These are phyloP conservation scores for Penicillium steckii DNA, from an alignment of 495 filamentous ascomycete species.

Conservation along the genomic window DNA sequence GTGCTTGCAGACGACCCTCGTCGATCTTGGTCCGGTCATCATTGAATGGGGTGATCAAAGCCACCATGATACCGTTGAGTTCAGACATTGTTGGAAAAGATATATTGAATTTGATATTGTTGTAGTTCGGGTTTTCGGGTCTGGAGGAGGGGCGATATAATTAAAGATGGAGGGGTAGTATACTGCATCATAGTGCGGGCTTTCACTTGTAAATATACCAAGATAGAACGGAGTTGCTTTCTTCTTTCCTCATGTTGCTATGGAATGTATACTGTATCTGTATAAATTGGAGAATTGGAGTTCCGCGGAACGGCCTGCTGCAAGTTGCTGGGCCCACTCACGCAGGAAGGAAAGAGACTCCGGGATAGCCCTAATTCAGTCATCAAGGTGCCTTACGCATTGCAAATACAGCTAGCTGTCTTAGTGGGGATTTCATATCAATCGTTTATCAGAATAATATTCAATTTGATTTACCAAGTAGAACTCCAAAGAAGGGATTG, in stretches of 20 bases:
- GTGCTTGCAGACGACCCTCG: constrained; percentile 27
- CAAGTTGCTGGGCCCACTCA: neutral
- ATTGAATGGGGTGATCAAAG: constrained; percentile 39
- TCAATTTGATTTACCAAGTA: neutral
- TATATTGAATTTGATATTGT: constrained; percentile 13
- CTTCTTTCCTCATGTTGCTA: constrained; percentile 2
- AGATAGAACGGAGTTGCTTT: constrained; percentile 1
- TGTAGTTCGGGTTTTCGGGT: neutral
- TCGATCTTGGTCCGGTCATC: constrained; percentile 34
- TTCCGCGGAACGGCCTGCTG: neutral
- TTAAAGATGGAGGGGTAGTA: neutral
- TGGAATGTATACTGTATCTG: neutral
- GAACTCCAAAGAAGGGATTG: too few species aligned
- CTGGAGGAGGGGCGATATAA: neutral
- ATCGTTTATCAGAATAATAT: too few species aligned
- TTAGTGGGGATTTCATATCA: too few species aligned
- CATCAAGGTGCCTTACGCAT: too few species aligned
- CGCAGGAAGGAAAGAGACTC: neutral
- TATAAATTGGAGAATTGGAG: neutral
- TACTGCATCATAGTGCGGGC: neutral
- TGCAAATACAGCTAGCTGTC: too few species aligned
- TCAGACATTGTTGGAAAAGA: too few species aligned
- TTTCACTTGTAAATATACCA: constrained; percentile 5
- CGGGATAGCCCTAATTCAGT: neutral
- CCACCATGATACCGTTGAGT: constrained; percentile 34